These are phyloP conservation scores for Nannizziopsis arthrosporioides DNA, from an alignment of 2,329 filamentous ascomycete genomes.

Conservation along the genomic window DNA sequence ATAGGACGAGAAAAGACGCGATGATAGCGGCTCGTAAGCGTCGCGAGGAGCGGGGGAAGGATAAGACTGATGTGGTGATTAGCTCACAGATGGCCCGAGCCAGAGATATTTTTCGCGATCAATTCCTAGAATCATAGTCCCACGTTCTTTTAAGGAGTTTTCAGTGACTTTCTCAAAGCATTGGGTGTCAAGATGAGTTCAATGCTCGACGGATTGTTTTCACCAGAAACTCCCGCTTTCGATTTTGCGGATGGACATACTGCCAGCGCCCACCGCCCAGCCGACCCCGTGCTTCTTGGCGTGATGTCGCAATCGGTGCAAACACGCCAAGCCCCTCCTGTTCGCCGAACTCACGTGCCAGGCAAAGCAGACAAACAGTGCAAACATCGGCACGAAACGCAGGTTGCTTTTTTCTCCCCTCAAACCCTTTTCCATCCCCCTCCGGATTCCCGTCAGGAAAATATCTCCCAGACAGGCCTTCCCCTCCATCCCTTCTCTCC, in stretches of 20 bases:
- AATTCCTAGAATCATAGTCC: no score
- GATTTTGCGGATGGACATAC: background rate
- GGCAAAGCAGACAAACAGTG: background rate
- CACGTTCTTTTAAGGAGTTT: no score
- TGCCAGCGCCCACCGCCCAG: constrained; percentile 6
- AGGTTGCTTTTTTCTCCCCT: background rate
- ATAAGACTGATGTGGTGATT: background rate
- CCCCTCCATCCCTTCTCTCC: constrained; percentile 10
- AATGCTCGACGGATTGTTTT: no score
- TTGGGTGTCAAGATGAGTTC: background rate
- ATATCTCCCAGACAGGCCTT: background rate
- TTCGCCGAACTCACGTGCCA: no score
- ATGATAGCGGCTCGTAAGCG: background rate
- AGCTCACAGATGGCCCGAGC: no score
- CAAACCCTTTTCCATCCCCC: background rate
- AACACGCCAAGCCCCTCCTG: background rate
- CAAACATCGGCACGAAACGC: background rate
- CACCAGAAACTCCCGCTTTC: no score
- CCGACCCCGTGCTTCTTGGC: background rate
- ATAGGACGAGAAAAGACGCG: background rate
- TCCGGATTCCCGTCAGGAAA: background rate
- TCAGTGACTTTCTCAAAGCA: background rate
- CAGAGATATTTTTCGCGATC: no score
- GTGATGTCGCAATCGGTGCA: constrained; percentile 6
- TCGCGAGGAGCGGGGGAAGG: background rate